A percentile compares a stretch with the other conserved stretches of the same genome.
phyloP scores from a whole-genome alignment of 2,329 filamentous ascomycete genomes.

The Phyllosticta citrichinensis region DNA sequence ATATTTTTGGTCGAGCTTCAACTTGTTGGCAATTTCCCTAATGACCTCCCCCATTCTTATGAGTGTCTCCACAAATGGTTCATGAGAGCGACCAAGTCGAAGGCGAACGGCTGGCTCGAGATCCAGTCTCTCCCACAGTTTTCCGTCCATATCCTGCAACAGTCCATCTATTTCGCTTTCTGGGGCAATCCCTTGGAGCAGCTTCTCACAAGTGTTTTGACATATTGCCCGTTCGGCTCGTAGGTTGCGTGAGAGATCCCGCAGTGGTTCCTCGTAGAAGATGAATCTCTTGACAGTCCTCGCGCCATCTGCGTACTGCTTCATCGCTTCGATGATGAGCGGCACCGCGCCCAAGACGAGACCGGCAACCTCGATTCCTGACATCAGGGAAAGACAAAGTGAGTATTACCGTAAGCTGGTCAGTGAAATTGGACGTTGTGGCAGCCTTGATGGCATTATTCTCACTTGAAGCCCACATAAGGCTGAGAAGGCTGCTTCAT shows the following conservation, averaged over 20 bases:
- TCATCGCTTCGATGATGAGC: constrained; percentile 20
- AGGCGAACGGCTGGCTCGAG: background rate
- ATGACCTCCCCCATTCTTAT: background rate
- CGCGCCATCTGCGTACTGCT: constrained; percentile 24
- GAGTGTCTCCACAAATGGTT: background rate
- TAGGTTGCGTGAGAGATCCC: constrained; percentile 16
- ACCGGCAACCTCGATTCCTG: constrained; percentile 20
- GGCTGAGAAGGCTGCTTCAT: too few species aligned
- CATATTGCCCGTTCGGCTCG: constrained; percentile 18
- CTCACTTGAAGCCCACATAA: too few species aligned
- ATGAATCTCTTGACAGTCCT: constrained; percentile 20
- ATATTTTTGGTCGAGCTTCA: background rate
- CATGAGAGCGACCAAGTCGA: background rate
- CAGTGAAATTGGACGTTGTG: too few species aligned
- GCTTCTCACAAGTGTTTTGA: constrained; percentile 19
- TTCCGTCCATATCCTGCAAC: constrained; percentile 15
- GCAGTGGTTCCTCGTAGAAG: constrained; percentile 17
- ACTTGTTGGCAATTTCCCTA: background rate
- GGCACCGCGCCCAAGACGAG: constrained; percentile 20
- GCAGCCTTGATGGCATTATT: too few species aligned
- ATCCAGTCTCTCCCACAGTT: constrained; percentile 15
- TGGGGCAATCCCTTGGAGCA: constrained; percentile 16
- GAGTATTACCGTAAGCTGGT: background rate
- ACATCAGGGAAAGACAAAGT: constrained; percentile 7
- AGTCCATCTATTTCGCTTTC: constrained; percentile 16